Base-by-base conservation (phyloP, 306 rosid genomes). In the Glycine latifolia region DNA sequence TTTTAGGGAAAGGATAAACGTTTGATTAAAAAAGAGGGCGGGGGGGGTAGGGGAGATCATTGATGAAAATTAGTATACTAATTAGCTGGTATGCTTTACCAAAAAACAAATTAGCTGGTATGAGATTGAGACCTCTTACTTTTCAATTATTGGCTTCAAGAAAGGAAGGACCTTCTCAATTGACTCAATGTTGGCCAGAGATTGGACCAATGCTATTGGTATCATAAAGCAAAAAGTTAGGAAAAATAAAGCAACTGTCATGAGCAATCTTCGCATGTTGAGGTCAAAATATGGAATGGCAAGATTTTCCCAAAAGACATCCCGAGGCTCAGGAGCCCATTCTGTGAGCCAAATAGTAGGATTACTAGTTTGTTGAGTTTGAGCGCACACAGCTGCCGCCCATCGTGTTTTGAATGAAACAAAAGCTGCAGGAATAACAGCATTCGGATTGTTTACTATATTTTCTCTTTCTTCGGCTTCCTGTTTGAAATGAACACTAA, bases 321-420 rank as follows among this genome's bases (percentile, higher is more conserved):
- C 99, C 8, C 97, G 78, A 63, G 99, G 99, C 79, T 92, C 95
- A 35, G 99, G 95, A 77, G 97, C 97, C 99, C 99, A 95, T 39
- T 95, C 99, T 41, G 97, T 95, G 78, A 95, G 88, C 97, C 99
- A 92, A 79, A 93, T 62, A 41, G 92, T 92, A 17, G 97, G 92
- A 83, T 95, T 83, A 69, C 92, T 88, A 52, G 92, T 81, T 62
- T 95, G 99, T 81, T 91, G 97, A 81, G 97, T 90, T 87, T 95
- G 99, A 88, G 99, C 95, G 50, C 94, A 95, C 50, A 95, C 92
- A 14, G 97, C 98, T n/a, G 97, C 97, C 14, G 87, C 97, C 97
- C 98, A 92, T 75, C 97, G 88, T 1, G 89, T 88, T 89, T 68
- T 92, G 86, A 95, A 95, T 11, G 97, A 95, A 76, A 95, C 99